Evolutionary conservation across 2,329 filamentous ascomycete species (phyloP).

Genomic region (Curvularia sp.): DNA sequence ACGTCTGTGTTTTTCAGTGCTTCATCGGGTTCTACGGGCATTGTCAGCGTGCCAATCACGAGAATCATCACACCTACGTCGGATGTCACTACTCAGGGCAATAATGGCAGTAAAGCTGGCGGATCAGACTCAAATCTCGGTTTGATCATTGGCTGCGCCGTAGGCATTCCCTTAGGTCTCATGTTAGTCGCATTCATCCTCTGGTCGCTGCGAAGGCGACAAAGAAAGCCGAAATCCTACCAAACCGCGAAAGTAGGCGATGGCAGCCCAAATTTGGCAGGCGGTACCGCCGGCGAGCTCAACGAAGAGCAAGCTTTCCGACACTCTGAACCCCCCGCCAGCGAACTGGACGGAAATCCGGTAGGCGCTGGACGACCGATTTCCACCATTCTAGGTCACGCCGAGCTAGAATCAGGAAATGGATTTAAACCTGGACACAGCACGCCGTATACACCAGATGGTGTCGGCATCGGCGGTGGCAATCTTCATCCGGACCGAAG

Average conservation of each 20-base stretch:
- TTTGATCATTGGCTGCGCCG: constrained; percentile 46
- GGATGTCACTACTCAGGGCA: constrained; percentile 5
- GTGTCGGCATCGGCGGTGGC: constrained; percentile 43
- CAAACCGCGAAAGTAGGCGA: constrained; percentile 24
- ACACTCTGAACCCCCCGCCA: constrained; percentile 24
- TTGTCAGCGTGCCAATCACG: constrained; percentile 32
- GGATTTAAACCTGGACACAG: constrained; percentile 36
- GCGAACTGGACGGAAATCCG: constrained; percentile 40
- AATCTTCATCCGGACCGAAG: constrained; percentile 23
- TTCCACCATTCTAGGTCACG: constrained; percentile 36
- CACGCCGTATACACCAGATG: constrained; percentile 36
- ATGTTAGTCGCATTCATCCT: constrained; percentile 39
- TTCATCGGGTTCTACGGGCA: constrained; percentile 34
- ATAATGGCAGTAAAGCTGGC: constrained; percentile 5
- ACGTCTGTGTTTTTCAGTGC: constrained; percentile 36
- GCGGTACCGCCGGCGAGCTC: constrained; percentile 35
- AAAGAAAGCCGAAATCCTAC: constrained; percentile 29
- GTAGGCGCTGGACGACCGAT: constrained; percentile 40
- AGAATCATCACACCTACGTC: constrained; percentile 25
- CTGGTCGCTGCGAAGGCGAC: constrained; percentile 45
- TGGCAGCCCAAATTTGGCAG: constrained; percentile 28
- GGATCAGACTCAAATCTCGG: constrained; percentile 32
- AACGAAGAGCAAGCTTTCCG: constrained; percentile 30
- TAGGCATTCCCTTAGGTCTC: constrained; percentile 46
- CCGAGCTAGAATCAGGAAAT: constrained; percentile 41